phyloP scores from a whole-genome alignment of 1,139 yeast genomes.

The Blastobotrys capitulatus region DNA sequence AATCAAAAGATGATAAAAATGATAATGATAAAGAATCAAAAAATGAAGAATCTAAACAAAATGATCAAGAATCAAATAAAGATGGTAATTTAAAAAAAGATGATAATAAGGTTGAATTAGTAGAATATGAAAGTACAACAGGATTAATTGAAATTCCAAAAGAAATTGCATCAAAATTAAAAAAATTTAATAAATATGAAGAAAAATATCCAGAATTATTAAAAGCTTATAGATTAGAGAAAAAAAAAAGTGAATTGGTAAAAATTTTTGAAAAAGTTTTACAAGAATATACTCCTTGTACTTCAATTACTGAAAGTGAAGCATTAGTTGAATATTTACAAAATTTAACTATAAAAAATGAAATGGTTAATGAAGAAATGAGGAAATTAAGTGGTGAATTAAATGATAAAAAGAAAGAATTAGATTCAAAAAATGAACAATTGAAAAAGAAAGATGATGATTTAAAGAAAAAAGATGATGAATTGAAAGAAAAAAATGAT shows the following conservation, averaged over 20 bases:
- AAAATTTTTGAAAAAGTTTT: conserved; percentile 62
- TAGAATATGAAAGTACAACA: conserved; percentile 1
- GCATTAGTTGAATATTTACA: conserved; percentile 63
- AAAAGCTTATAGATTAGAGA: conserved; percentile 80
- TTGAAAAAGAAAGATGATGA: neutral
- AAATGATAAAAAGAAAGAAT: conserved; percentile 35
- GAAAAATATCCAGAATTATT: conserved; percentile 75
- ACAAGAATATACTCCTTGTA: conserved; percentile 75
- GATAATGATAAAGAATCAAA: conserved; percentile 2
- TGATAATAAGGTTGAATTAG: neutral
- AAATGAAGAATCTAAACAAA: neutral
- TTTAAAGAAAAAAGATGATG: conserved; percentile 5
- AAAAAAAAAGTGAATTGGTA: conserved; percentile 60
- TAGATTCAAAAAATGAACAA: conserved; percentile 47
- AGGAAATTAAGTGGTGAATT: conserved; percentile 33
- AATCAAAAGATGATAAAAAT: neutral
- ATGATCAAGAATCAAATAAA: too few species aligned
- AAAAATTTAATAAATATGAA: conserved; percentile 81
- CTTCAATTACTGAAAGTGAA: conserved; percentile 66
- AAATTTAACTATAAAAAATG: conserved; percentile 57
- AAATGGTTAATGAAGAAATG: conserved; percentile 51
- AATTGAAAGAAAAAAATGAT: conserved; percentile 20
- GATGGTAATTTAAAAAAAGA: neutral
- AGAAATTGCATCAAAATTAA: conserved; percentile 54
- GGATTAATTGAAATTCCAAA: conserved; percentile 40